Conservation (phyloP, 1,284 basidiomycete species). For the Porogramme epimiltina region DNA sequence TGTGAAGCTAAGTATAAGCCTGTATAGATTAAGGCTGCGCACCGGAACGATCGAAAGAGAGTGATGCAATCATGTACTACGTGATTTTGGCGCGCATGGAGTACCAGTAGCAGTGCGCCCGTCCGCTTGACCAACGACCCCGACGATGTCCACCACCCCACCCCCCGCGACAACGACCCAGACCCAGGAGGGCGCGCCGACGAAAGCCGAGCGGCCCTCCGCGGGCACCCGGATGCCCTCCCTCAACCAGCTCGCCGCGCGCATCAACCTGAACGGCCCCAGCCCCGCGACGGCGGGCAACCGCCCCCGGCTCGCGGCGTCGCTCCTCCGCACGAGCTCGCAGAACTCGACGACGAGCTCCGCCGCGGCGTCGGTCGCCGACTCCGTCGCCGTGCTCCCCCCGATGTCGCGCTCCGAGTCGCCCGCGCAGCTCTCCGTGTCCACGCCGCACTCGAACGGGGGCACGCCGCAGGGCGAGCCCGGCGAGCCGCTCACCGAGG, state of each 20-base stretch:
- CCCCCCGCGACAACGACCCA: slow-evolving; percentile 17
- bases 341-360: slow-evolving; percentile 35
- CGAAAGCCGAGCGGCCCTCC: slow-evolving; percentile 40
- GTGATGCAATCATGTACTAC: not conserved
- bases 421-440: slow-evolving; percentile 43
- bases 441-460: slow-evolving; percentile 46
- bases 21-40: too few species aligned
- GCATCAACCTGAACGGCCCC: slow-evolving; percentile 54
- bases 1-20: too few species aligned
- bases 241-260: slow-evolving; percentile 79
- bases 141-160: slow-evolving; percentile 13
- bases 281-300: slow-evolving; percentile 40
- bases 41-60: not conserved
- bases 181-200: slow-evolving; percentile 30
- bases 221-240: slow-evolving; percentile 57
- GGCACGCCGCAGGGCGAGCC: slow-evolving; percentile 31
- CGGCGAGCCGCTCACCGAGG: slow-evolving; percentile 57
- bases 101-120: not conserved
- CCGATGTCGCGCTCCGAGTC: slow-evolving; percentile 65
- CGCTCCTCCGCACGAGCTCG: slow-evolving; percentile 67
- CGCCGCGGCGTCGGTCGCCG: slow-evolving; percentile 41
- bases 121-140: slow-evolving; percentile 12
- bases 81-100: not conserved
- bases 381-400: slow-evolving; percentile 64
- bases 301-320: slow-evolving; percentile 75